A percentile compares a stretch with the other conserved stretches of the same genome.
Conservation (phyloP, 345 rosid genomes). For the Citrus reticulata region DNA sequence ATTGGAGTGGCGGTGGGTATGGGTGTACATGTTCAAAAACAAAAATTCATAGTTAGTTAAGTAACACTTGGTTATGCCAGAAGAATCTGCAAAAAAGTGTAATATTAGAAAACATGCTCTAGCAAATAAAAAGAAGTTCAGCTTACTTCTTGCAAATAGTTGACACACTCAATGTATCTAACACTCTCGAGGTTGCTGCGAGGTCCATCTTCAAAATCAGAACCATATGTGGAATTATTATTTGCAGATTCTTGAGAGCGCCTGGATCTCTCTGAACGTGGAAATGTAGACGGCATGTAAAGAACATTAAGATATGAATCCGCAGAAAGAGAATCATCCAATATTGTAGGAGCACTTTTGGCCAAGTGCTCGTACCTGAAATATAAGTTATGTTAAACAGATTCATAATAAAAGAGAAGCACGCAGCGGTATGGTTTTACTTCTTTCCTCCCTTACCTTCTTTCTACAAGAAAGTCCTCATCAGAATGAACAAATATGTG, state of each 20-base stretch:
- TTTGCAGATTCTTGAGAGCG: constrained; percentile 54
- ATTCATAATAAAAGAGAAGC: constrained; percentile 1
- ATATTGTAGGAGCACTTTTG: constrained; percentile 91
- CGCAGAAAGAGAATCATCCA: constrained; percentile 96
- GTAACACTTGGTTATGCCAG: background rate
- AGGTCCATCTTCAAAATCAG: constrained; percentile 73
- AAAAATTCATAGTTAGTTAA: background rate
- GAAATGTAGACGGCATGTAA: constrained; percentile 94
- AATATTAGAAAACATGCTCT: background rate
- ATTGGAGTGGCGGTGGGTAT: background rate
- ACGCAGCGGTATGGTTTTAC: background rate
- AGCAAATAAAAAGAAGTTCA: background rate
- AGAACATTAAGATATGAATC: constrained; percentile 94
- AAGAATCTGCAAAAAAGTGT: background rate
- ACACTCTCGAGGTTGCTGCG: constrained; percentile 77
- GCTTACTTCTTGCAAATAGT: constrained; percentile 86
- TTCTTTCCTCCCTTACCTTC: background rate
- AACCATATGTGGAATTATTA: constrained; percentile 40
- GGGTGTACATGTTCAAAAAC: background rate
- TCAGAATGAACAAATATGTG: background rate
- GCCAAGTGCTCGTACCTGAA: constrained; percentile 97
- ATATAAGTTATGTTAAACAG: constrained; percentile 21
- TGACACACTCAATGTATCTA: constrained; percentile 77
- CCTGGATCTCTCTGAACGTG: constrained; percentile 91
- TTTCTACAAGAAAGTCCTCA: background rate